Base-by-base conservation (phyloP, 2,329 filamentous ascomycete genomes). In the Leptographium procerum region DNA sequence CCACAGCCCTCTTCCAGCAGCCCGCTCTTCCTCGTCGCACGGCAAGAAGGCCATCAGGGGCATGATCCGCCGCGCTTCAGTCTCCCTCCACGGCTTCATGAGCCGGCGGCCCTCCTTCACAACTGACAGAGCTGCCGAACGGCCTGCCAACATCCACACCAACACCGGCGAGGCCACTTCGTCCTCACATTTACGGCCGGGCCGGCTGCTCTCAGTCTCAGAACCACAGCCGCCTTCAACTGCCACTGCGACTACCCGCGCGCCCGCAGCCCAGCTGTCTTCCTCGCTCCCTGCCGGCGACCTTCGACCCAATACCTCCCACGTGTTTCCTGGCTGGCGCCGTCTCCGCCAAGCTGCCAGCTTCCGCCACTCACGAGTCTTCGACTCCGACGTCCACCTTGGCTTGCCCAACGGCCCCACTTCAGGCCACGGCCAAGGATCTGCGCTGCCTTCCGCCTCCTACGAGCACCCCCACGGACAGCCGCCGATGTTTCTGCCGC, bases 21-120 rank as follows among this genome's bases (percentile, higher is more conserved):
- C 52, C 10, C n/a, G 22, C 33, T 26, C 64, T 3, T 36, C 51
- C 13, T 26, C 58, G 24, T 22, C 57, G 4, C n/a, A 57, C 6
- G 66, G 59, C 65, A 69, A 61, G 61, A 66, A 55, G 52, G 61
- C 59, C 52, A 66, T 83, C 59, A 80, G 76, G 66, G 75, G 77
- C 53, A 79, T 77, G 61, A 72, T 83, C 55, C 76, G 80, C 28
- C 73, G 81, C 11, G 81, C 81, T 0, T 84, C 81, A 3, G 65
- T 81, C 56, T 80, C 78, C 10, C 77, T 72, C 54, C 70, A 77
- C 64, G 76, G 75, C 34, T 75, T 83, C 34, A 77, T 80, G 9
- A 73, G 77, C 56, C 71, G 78, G 45, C 73, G 78, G 52, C 71
- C 75, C 7, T 78, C 77, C 1, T 65, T 73, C 36, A 50, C 59